Evolutionary conservation across 1,284 basidiomycete species (phyloP).

Genomic region (Apiotrichum domesticum): DNA sequence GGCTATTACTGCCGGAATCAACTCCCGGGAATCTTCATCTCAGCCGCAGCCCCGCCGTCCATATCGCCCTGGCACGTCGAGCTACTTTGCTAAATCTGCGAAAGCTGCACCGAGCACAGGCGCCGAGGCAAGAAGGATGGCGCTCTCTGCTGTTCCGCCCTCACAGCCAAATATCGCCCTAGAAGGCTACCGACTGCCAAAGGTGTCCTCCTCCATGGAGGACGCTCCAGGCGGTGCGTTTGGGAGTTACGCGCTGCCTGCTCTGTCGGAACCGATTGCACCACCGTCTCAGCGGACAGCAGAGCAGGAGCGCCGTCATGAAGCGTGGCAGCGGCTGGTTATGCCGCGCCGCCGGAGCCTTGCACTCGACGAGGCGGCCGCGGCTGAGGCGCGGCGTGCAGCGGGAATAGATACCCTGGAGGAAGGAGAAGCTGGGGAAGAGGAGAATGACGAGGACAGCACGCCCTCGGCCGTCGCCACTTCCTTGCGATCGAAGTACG

Average conservation of each 20-base stretch:
- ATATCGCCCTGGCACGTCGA: background rate
- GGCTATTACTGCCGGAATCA: background rate
- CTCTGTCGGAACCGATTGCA: background rate
- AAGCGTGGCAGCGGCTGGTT: constrained; percentile 30
- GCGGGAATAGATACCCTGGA: constrained; percentile 7
- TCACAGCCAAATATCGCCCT: constrained; percentile 5
- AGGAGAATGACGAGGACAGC: constrained; percentile 14
- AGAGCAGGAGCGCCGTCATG: constrained; percentile 31
- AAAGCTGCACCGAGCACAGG: background rate
- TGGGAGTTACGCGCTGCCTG: constrained; percentile 13
- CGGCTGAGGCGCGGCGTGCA: constrained; percentile 26
- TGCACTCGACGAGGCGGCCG: constrained; percentile 44
- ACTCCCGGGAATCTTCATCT: background rate
- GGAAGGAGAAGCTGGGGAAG: constrained; percentile 12
- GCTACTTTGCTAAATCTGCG: background rate
- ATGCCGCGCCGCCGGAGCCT: constrained; percentile 38
- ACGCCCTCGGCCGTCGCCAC: constrained; percentile 18
- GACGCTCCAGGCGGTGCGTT: constrained; percentile 24
- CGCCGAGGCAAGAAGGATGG: background rate
- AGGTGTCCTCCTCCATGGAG: background rate
- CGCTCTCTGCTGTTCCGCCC: background rate
- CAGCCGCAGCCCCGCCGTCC: background rate
- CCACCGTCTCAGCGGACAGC: constrained; percentile 15
- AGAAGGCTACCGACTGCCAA: constrained; percentile 20
- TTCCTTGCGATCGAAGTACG: constrained; percentile 31